Evolutionary conservation across 192 early-diverging fungal species (phyloP).

Genomic region (Dimargaris verticillata): DNA sequence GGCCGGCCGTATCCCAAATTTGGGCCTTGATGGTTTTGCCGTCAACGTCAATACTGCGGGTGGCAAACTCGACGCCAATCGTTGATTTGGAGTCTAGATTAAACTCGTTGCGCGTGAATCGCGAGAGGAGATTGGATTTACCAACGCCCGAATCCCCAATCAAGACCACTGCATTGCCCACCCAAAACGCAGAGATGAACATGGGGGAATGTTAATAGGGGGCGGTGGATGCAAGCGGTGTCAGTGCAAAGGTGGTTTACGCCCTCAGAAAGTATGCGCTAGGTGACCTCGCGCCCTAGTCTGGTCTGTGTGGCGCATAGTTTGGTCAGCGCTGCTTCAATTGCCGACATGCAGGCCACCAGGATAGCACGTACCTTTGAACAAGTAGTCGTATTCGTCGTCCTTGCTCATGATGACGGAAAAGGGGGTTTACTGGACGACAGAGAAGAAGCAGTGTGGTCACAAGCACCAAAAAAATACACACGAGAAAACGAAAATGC

Average conservation of each 20-base stretch:
- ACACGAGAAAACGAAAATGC: no score
- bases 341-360: no score
- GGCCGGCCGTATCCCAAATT: constrained; percentile 97
- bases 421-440: neutral
- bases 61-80: constrained; percentile 98
- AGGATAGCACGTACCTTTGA: constrained; percentile 40
- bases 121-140: constrained; percentile 92
- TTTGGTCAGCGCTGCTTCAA: no score
- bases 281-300: no score
- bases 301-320: no score
- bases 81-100: constrained; percentile 97
- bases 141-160: constrained; percentile 95
- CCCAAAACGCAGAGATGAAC: neutral
- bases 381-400: constrained; percentile 77
- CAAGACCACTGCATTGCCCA: constrained; percentile 44
- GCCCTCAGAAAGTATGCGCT: no score
- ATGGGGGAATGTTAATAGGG: constrained; percentile 9
- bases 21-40: constrained; percentile 96
- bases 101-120: constrained; percentile 97
- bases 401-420: constrained; percentile 21
- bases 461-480: no score
- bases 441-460: neutral
- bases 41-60: constrained; percentile 89
- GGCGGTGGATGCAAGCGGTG: neutral
- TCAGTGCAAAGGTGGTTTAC: no score